phyloP scores from a whole-genome alignment of 2,329 filamentous ascomycete genomes.

The Fusarium papillatum region DNA sequence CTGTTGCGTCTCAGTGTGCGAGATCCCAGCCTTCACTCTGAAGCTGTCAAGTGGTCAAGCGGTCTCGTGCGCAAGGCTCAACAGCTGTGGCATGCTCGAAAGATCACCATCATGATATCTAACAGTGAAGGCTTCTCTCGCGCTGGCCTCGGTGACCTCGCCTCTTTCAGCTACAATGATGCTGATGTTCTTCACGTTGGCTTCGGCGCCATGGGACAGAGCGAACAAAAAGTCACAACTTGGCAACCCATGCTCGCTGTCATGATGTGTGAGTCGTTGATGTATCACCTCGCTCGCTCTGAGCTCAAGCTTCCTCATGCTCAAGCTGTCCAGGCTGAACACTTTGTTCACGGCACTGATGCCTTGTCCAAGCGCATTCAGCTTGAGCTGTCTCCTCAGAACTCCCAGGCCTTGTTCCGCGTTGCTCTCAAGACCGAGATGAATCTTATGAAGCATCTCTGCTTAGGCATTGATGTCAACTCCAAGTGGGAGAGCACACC shows the following conservation, averaged over 20 bases:
- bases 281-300: conserved; percentile 24
- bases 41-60: neutral
- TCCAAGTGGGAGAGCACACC: conserved; percentile 20
- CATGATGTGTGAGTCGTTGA: conserved; percentile 11
- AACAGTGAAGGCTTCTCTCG: neutral
- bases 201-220: conserved; percentile 12
- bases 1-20: neutral
- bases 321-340: conserved; percentile 24
- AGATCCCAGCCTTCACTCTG: neutral
- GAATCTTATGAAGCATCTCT: conserved; percentile 27
- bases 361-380: conserved; percentile 21
- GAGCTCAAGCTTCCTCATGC: conserved; percentile 14
- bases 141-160: neutral
- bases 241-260: conserved; percentile 12
- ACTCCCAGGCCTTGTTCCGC: conserved; percentile 8
- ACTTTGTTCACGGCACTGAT: conserved; percentile 15
- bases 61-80: neutral
- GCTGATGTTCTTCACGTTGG: conserved; percentile 6
- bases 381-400: conserved; percentile 18
- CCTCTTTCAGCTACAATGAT: neutral
- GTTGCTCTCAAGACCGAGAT: conserved; percentile 25
- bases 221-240: neutral
- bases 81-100: neutral
- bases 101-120: neutral
- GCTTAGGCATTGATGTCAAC: conserved; percentile 19